Percentiles rank a stretch among this genome's conserved stretches.
Evolutionary conservation across 495 filamentous ascomycete species (phyloP).

Genomic region (Xylaria nigripes): DNA sequence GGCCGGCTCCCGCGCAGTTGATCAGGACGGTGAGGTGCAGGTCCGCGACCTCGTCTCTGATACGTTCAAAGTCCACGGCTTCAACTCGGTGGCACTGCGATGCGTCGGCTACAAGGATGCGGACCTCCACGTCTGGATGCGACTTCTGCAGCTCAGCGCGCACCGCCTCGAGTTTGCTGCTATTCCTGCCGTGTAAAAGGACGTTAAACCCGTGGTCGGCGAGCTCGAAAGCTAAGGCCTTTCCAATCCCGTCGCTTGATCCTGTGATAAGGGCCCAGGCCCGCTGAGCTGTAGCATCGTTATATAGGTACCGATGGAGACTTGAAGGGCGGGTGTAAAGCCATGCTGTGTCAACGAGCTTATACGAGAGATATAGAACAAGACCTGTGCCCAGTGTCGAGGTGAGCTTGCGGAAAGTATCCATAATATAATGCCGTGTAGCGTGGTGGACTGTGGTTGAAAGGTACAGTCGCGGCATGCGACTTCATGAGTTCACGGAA

Average conservation of each 20-base stretch:
- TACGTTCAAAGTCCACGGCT: conserved; percentile 11
- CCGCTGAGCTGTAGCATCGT: neutral
- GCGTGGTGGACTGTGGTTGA: no score
- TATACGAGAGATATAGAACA: conserved; percentile 1
- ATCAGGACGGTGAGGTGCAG: conserved; percentile 28
- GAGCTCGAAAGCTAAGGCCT: conserved; percentile 40
- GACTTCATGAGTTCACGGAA: no score
- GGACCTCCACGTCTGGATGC: conserved; percentile 23
- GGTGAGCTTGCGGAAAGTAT: neutral
- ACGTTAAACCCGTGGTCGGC: conserved; percentile 50
- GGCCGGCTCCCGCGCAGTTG: conserved; percentile 23
- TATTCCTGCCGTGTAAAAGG: conserved; percentile 48
- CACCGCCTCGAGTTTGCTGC: conserved; percentile 32
- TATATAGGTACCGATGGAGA: conserved; percentile 1
- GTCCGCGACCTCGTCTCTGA: conserved; percentile 11
- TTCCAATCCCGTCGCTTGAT: conserved; percentile 53
- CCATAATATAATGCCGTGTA: conserved; percentile 1
- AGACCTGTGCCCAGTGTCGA: conserved; percentile 4
- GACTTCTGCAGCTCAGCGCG: conserved; percentile 5
- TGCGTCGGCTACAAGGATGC: conserved; percentile 21
- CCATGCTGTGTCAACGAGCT: conserved; percentile 2
- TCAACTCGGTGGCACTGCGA: conserved; percentile 7
- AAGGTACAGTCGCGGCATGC: no score
- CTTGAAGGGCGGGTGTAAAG: conserved; percentile 4
- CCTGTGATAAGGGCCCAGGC: conserved; percentile 56